A percentile compares a stretch with the other conserved stretches of the same genome.
phyloP scores from a whole-genome alignment of 2,329 filamentous ascomycete genomes.

The Nannizziopsis arthrosporioides region DNA sequence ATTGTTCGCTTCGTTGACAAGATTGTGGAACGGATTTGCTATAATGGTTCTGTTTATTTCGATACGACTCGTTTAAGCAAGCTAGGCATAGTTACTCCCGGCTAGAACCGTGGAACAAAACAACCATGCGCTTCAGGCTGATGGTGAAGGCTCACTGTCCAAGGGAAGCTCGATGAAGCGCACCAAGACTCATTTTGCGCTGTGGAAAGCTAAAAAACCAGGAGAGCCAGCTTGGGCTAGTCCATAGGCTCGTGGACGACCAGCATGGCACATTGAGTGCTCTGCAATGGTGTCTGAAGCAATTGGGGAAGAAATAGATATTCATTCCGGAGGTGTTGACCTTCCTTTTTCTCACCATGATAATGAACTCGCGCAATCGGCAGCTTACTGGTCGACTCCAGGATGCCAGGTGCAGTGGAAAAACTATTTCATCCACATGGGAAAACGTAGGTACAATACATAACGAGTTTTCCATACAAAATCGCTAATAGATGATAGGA shows the following conservation, averaged over 20 bases:
- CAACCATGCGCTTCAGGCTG: slow-evolving; percentile 69
- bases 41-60: slow-evolving; percentile 84
- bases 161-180: slow-evolving; percentile 55
- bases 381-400: slow-evolving; percentile 59
- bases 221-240: slow-evolving; percentile 86
- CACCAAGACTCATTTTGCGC: slow-evolving; percentile 69
- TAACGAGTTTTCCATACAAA: no score
- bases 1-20: slow-evolving; percentile 76
- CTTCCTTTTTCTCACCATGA: slow-evolving; percentile 86
- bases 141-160: slow-evolving; percentile 74
- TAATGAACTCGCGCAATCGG: slow-evolving; percentile 81
- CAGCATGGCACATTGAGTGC: slow-evolving; percentile 97
- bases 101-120: slow-evolving; percentile 72
- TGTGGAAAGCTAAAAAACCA: slow-evolving; percentile 87
- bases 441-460: no score
- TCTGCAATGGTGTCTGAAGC: slow-evolving; percentile 90
- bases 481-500: slow-evolving; percentile 75
- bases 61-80: slow-evolving; percentile 77
- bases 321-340: slow-evolving; percentile 87
- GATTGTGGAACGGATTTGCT: slow-evolving; percentile 77
- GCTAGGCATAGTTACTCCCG: slow-evolving; percentile 76
- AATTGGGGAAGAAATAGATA: slow-evolving; percentile 75
- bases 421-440: slow-evolving; percentile 94
- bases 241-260: slow-evolving; percentile 74
- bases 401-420: slow-evolving; percentile 59